Base-by-base conservation (phyloP, 306 rosid species). In the Sesbania bispinosa region DNA sequence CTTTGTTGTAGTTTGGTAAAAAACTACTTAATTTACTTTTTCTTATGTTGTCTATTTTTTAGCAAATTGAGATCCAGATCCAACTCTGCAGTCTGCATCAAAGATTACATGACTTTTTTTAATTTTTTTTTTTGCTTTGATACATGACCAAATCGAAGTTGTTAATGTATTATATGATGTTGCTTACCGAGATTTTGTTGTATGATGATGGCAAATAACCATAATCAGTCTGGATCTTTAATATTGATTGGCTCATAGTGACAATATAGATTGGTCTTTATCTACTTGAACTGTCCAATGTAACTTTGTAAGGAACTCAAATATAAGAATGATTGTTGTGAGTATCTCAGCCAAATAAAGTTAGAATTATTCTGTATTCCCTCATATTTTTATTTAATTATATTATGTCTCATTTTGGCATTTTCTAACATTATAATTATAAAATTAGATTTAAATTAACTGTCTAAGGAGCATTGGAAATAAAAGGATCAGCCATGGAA, bases 1-100 rank as follows among this genome's bases (percentile, higher is more conserved):
- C 75, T 92, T 69, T 67, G 69, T 57, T 81, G 89, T 87, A 86
- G 73, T 81, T 64, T 81, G 92, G 72, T 47, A 26, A 77, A 78
- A 53, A 76, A 77, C 80, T 61, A 47, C 62, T 76, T 77, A 63
- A 77, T 71, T 79, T 69, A 73, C 86, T 76, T 76, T 78, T 69
- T 76, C 75, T 62, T 77, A 68, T 52, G 46, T 76, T 82, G 73
- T 76, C 72, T 79, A 57, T 41, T 78, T 55, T 80, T 47, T 65
- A 81, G 79, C 52, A 80, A 74, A 68, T 80, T 77, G 79, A 73
- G 78, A 58, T 73, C 51, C 4, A 81, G 79, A 81, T 77, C 78
- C 83, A 63, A 32, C 71, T 83, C 62, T 77, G n/a, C n/a, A n/a
- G n/a, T n/a, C n/a, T n/a, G 74, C 47, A 67, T 77, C 46, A 74